Evolutionary conservation across 768 basidiomycete species (phyloP).

Genomic region (Pisolithus tinctorius): DNA sequence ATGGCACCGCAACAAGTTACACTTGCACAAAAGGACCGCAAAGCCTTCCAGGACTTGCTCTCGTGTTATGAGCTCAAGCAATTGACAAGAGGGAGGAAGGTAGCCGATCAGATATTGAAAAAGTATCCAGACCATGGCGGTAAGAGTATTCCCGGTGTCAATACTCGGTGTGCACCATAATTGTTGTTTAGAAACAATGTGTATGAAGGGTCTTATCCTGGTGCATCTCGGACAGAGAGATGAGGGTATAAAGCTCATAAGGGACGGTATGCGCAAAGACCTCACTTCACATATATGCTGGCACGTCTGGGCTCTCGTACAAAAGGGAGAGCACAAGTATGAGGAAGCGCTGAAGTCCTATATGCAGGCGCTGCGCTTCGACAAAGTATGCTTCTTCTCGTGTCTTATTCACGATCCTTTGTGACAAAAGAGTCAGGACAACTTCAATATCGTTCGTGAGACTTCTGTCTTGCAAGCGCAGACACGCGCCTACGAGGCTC

Average conservation of each 20-base stretch:
- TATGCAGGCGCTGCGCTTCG: constrained; percentile 79
- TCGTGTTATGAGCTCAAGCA: constrained; percentile 85
- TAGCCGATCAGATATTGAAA: constrained; percentile 90
- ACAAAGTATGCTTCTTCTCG: constrained; percentile 58
- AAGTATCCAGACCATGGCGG: constrained; percentile 96
- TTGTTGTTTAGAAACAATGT: constrained; percentile 68
- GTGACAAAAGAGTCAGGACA: constrained; percentile 53
- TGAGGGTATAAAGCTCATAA: constrained; percentile 76
- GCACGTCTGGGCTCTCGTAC: constrained; percentile 96
- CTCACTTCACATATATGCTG: constrained; percentile 90
- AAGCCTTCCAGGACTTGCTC: constrained; percentile 81
- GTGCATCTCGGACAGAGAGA: constrained; percentile 75
- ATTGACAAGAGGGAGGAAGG: constrained; percentile 84
- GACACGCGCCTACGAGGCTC: constrained; percentile 67
- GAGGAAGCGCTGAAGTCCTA: constrained; percentile 93
- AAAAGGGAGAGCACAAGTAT: constrained; percentile 92
- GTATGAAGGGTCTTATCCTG: constrained; percentile 91
- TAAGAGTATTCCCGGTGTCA: constrained; percentile 29
- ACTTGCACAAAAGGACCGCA: constrained; percentile 76
- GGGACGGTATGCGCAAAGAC: constrained; percentile 77
- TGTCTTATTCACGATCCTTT: constrained; percentile 3
- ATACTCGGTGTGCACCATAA: background rate
- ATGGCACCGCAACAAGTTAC: constrained; percentile 16
- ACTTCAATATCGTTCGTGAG: constrained; percentile 89
- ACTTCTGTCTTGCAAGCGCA: constrained; percentile 86